These are phyloP conservation scores for Millerago galiae DNA, from an alignment of 805 yeast genomes.

Conservation along the genomic window DNA sequence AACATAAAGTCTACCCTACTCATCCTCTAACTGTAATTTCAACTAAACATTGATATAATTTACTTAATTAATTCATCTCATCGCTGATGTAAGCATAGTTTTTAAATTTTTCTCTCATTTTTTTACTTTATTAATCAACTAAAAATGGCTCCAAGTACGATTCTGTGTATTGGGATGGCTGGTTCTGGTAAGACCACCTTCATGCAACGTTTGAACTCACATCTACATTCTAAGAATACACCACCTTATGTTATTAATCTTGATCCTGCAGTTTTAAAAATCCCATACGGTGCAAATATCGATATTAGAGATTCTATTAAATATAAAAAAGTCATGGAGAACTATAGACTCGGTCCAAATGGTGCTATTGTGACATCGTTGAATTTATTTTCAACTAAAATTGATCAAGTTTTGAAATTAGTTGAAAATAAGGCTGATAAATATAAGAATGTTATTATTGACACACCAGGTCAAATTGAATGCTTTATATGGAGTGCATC, in stretches of 20 bases:
- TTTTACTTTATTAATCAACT: neutral
- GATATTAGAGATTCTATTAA: conserved; percentile 96
- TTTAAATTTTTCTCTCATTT: neutral
- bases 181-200: conserved; percentile 95
- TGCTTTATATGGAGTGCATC: conserved; percentile 98
- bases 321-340: conserved; percentile 94
- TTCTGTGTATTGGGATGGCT: conserved; percentile 61
- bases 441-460: conserved; percentile 71
- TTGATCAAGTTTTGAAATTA: conserved; percentile 85
- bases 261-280: conserved; percentile 92
- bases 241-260: conserved; percentile 91
- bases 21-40: too few species aligned
- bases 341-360: conserved; percentile 91
- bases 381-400: conserved; percentile 87
- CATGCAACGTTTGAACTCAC: conserved; percentile 90
- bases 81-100: neutral
- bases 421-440: conserved; percentile 66
- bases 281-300: conserved; percentile 92
- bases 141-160: conserved; percentile 32
- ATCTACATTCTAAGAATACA: conserved; percentile 61
- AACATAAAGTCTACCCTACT: too few species aligned
- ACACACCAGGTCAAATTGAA: conserved; percentile 98
- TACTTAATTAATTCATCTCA: neutral
- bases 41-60: too few species aligned
- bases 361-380: conserved; percentile 97